Percentiles rank a stretch among this genome's conserved stretches.
Evolutionary conservation across 164 flowering plant genomes (phyloP).

Genomic region (Vitis riparia): DNA sequence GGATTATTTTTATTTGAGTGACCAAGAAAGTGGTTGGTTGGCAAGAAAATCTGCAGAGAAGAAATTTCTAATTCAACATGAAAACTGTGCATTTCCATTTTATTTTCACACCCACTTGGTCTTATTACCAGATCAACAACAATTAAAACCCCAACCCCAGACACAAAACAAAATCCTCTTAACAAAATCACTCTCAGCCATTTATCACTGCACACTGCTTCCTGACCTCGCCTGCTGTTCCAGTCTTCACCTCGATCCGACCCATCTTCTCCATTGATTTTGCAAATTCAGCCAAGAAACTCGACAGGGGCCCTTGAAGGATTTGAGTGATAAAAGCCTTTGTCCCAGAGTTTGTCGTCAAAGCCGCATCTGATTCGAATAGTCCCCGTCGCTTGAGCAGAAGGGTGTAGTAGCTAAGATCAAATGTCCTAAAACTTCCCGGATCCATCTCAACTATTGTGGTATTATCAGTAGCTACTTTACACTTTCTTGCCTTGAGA

Average conservation of each 20-base stretch:
- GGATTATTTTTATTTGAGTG: too few relatives aligned
- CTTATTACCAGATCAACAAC: too few relatives aligned
- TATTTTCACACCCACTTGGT: too few relatives aligned
- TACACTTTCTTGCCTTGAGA: slow-evolving; percentile 45
- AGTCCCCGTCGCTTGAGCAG: slow-evolving; percentile 48
- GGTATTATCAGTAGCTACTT: slow-evolving; percentile 27
- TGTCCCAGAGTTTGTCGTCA: slow-evolving; percentile 32
- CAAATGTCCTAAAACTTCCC: slow-evolving; percentile 50
- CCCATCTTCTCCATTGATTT: slow-evolving; percentile 61
- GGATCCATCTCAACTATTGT: slow-evolving; percentile 66
- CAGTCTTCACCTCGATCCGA: slow-evolving; percentile 36
- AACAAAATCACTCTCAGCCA: neutral
- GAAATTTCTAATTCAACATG: too few relatives aligned
- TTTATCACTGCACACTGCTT: slow-evolving; percentile 19
- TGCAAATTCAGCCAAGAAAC: slow-evolving; percentile 46
- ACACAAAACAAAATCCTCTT: too few relatives aligned
- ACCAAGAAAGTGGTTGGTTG: too few relatives aligned
- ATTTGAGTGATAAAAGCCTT: slow-evolving; percentile 26
- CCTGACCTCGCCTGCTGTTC: slow-evolving; percentile 44
- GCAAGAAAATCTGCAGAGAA: too few relatives aligned
- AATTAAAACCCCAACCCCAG: too few relatives aligned
- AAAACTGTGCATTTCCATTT: too few relatives aligned
- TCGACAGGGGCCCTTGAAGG: slow-evolving; percentile 19
- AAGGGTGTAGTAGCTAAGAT: slow-evolving; percentile 43
- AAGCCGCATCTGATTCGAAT: slow-evolving; percentile 50